These are phyloP conservation scores for Neopestalotiopsis clavispora DNA, from an alignment of 2,329 filamentous ascomycete species.

Conservation along the genomic window DNA sequence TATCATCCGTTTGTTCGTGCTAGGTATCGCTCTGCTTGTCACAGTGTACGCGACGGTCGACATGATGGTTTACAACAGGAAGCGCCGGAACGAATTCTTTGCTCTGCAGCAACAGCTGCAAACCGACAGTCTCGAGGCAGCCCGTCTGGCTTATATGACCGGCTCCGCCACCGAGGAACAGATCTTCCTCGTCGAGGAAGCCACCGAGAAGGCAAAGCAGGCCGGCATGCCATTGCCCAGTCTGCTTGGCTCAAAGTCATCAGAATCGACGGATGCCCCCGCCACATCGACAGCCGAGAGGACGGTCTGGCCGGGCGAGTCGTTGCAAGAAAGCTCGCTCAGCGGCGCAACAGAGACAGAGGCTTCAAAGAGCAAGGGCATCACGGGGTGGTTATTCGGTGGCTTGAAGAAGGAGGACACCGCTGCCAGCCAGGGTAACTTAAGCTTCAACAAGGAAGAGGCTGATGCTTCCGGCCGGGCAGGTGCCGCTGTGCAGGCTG, in stretches of 20 bases:
- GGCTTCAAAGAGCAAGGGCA: conserved; percentile 27
- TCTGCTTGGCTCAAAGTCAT: conserved; percentile 46
- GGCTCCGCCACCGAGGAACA: conserved; percentile 62
- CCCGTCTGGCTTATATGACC: conserved; percentile 65
- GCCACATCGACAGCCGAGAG: conserved; percentile 24
- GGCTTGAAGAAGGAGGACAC: conserved; percentile 43
- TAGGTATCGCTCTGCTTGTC: conserved; percentile 59
- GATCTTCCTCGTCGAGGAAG: conserved; percentile 60
- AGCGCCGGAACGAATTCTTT: conserved; percentile 63
- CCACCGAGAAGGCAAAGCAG: conserved; percentile 52
- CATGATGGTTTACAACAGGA: conserved; percentile 66
- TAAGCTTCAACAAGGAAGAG: conserved; percentile 36
- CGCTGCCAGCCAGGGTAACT: conserved; percentile 13
- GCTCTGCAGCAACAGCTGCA: conserved; percentile 59
- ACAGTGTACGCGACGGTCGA: conserved; percentile 65
- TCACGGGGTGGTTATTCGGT: conserved; percentile 44
- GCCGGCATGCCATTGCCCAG: conserved; percentile 54
- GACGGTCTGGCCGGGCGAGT: conserved; percentile 30
- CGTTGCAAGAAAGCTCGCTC: conserved; percentile 25
- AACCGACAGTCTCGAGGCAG: conserved; percentile 59
- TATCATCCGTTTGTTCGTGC: not conserved
- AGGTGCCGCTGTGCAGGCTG: conserved; percentile 33
- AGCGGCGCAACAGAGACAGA: conserved; percentile 22
- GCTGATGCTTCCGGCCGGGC: conserved; percentile 33
- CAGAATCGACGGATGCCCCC: conserved; percentile 21